These are phyloP conservation scores for Pseudocercospora vitis DNA, from an alignment of 2,329 filamentous ascomycete genomes.

Conservation along the genomic window DNA sequence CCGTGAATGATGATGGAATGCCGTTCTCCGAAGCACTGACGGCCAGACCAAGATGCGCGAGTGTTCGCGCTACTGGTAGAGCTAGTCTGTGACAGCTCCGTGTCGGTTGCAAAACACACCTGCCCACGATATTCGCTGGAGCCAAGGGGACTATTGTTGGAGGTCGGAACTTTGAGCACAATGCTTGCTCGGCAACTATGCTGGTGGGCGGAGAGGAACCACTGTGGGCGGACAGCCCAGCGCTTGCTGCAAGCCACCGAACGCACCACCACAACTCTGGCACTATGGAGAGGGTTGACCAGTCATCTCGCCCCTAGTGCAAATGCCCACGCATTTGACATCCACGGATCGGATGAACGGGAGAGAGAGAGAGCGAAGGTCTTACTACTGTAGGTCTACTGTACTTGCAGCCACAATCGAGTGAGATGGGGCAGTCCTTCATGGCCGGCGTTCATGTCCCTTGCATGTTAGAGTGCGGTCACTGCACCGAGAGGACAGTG, in stretches of 20 bases:
- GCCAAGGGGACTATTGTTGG: background rate
- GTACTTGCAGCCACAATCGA: background rate
- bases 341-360: conserved; percentile 1
- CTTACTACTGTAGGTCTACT: no score
- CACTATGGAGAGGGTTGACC: background rate
- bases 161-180: background rate
- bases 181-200: background rate
- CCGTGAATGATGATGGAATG: background rate
- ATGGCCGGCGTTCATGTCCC: background rate
- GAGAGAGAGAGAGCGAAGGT: background rate
- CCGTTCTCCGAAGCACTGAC: conserved; percentile 4
- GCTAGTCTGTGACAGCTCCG: conserved; percentile 1
- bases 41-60: conserved; percentile 2
- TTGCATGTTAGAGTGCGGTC: background rate
- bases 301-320: background rate
- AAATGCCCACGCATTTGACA: background rate
- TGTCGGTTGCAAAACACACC: background rate
- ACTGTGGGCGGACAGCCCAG: background rate
- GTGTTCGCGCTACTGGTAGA: conserved; percentile 1
- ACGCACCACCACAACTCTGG: no score
- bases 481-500: no score
- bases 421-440: background rate
- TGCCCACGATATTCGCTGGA: background rate
- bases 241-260: no score
- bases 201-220: conserved; percentile 1